Conservation (phyloP, 1,284 basidiomycete species). For the Wallemia mellicola region DNA sequence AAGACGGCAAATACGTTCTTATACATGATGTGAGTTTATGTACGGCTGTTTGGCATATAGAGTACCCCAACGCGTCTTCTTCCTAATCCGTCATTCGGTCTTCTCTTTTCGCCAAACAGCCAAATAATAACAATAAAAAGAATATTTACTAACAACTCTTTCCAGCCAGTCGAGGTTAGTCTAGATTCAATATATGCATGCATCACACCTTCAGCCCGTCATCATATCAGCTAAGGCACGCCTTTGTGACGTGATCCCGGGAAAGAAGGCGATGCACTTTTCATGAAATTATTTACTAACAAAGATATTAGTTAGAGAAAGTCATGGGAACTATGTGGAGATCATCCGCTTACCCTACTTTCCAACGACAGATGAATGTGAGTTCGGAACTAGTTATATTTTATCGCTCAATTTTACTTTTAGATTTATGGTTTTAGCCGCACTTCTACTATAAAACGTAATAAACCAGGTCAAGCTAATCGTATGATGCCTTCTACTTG, state of each 20-base stretch:
- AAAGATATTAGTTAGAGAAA: background rate
- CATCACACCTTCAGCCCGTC: background rate
- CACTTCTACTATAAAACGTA: background rate
- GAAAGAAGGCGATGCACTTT: background rate
- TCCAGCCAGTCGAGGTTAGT: background rate
- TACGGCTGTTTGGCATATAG: background rate
- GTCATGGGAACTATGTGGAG: constrained; percentile 1
- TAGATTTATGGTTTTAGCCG: background rate
- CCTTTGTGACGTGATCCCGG: background rate
- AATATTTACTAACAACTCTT: background rate
- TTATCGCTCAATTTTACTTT: background rate
- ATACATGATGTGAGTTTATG: background rate
- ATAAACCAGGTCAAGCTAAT: background rate
- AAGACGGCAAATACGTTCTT: background rate
- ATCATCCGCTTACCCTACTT: background rate
- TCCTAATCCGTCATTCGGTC: background rate
- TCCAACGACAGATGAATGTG: constrained; percentile 1
- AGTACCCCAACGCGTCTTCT: background rate
- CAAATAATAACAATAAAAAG: too few relatives aligned
- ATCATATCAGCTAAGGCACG: background rate
- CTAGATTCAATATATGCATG: background rate
- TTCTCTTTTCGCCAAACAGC: too few relatives aligned
- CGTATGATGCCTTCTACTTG: constrained; percentile 1
- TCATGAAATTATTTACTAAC: background rate
- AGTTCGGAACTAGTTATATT: background rate